Conservation (phyloP, 306 rosid species). For the Quercus variabilis region DNA sequence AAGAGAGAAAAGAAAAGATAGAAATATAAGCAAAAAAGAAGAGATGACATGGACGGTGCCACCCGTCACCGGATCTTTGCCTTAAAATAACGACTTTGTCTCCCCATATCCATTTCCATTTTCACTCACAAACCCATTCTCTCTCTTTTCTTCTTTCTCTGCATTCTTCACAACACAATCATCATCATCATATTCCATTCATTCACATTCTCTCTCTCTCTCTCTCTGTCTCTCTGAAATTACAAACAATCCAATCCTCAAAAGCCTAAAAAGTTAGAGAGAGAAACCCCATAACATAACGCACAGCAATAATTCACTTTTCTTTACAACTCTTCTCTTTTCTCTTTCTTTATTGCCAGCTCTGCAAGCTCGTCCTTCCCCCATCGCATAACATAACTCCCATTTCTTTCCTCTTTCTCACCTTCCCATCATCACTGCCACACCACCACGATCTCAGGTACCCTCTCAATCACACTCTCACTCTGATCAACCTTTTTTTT, state of each 20-base stretch:
- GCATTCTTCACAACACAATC: constrained; percentile 22
- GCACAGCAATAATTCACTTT: constrained; percentile 74
- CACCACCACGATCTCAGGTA: constrained; percentile 58
- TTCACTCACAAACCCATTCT: neutral
- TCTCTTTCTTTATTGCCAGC: constrained; percentile 81
- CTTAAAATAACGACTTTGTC: constrained; percentile 56
- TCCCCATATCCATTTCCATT: constrained; percentile 9
- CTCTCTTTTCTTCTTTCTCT: neutral
- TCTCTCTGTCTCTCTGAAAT: constrained; percentile 21
- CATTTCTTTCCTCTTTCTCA: constrained; percentile 34
- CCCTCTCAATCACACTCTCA: constrained; percentile 18
- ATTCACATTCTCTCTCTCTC: constrained; percentile 27
- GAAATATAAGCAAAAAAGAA: neutral
- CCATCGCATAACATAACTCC: constrained; percentile 20
- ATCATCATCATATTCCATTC: constrained; percentile 41
- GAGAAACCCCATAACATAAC: constrained; percentile 39
- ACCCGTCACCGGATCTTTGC: constrained; percentile 46
- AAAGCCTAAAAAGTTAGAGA: constrained; percentile 74
- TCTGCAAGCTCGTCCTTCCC: constrained; percentile 56
- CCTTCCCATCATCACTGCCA: constrained; percentile 28
- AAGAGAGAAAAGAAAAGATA: neutral
- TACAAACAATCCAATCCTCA: constrained; percentile 40
- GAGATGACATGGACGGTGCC: constrained; percentile 55
- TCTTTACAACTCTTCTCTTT: constrained; percentile 39
- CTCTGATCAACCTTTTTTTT: neutral